phyloP scores from a whole-genome alignment of 352 stramenopile genomes.

The Nothophytophthora sp. region DNA sequence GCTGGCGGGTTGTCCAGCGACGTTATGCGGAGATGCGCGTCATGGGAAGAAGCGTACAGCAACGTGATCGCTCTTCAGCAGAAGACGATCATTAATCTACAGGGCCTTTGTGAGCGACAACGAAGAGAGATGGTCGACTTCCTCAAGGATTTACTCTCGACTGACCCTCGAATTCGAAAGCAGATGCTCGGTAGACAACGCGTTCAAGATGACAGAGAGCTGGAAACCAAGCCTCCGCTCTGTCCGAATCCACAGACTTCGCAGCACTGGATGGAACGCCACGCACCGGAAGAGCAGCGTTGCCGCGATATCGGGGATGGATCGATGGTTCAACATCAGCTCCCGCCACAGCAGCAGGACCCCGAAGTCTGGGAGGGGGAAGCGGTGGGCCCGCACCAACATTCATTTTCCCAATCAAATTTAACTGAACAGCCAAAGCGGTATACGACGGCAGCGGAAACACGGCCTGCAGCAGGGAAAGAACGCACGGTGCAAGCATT shows the following conservation, averaged over 20 bases:
- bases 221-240: conserved; percentile 11
- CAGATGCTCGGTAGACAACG: conserved; percentile 12
- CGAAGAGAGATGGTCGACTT: conserved; percentile 41
- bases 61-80: conserved; percentile 80
- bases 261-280: conserved; percentile 3
- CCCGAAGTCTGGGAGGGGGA: conserved; percentile 26
- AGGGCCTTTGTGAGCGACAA: conserved; percentile 53
- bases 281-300: conserved; percentile 2
- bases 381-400: neutral
- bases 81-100: conserved; percentile 65
- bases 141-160: conserved; percentile 55
- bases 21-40: conserved; percentile 29
- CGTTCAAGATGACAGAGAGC: neutral
- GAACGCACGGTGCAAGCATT: neutral
- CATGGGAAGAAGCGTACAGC: conserved; percentile 77
- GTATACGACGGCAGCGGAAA: no score
- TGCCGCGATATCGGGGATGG: conserved; percentile 3
- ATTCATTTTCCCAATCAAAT: neutral
- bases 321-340: conserved; percentile 20
- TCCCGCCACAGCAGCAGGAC: conserved; percentile 63
- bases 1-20: conserved; percentile 20
- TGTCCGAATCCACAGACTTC: neutral
- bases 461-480: no score
- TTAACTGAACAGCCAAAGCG: neutral
- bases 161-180: conserved; percentile 37